Evolutionary conservation across 2,329 filamentous ascomycete species (phyloP).

Genomic region (Xylariales sp.): DNA sequence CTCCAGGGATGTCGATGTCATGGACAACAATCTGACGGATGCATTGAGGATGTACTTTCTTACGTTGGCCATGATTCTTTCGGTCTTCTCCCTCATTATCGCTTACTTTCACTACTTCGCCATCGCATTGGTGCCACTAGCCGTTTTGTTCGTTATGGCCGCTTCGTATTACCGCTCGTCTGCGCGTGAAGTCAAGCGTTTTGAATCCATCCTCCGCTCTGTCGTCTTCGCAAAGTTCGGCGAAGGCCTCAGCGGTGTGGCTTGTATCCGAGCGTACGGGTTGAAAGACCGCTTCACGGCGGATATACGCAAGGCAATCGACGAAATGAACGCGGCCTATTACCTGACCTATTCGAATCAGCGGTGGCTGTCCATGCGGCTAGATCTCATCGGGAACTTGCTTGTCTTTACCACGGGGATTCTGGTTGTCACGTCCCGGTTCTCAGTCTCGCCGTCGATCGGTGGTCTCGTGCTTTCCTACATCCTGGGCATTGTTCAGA

Average conservation of each 20-base stretch:
- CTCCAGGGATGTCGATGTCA: slow-evolving; percentile 89
- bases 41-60: slow-evolving; percentile 90
- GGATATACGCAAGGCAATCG: slow-evolving; percentile 68
- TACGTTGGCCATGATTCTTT: slow-evolving; percentile 74
- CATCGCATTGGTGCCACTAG: slow-evolving; percentile 58
- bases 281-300: slow-evolving; percentile 69
- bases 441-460: slow-evolving; percentile 78
- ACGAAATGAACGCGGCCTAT: slow-evolving; percentile 91
- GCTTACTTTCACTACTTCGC: slow-evolving; percentile 91
- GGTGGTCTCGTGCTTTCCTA: slow-evolving; percentile 87
- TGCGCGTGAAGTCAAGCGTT: slow-evolving; percentile 89
- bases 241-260: slow-evolving; percentile 78
- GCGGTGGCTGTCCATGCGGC: slow-evolving; percentile 80
- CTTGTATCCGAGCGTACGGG: slow-evolving; percentile 87
- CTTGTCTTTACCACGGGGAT: slow-evolving; percentile 87
- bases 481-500: slow-evolving; percentile 86
- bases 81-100: slow-evolving; percentile 86
- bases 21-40: slow-evolving; percentile 90
- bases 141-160: slow-evolving; percentile 74
- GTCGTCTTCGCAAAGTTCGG: slow-evolving; percentile 86
- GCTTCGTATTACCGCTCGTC: slow-evolving; percentile 86
- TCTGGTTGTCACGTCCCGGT: slow-evolving; percentile 85
- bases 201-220: slow-evolving; percentile 84
- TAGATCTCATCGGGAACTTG: slow-evolving; percentile 78
- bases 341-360: slow-evolving; percentile 95